Evolutionary conservation across 257 asterid genomes (phyloP), one percentile per base, ranked within the genome.

Genomic region (Nicotiana otophora): DNA sequence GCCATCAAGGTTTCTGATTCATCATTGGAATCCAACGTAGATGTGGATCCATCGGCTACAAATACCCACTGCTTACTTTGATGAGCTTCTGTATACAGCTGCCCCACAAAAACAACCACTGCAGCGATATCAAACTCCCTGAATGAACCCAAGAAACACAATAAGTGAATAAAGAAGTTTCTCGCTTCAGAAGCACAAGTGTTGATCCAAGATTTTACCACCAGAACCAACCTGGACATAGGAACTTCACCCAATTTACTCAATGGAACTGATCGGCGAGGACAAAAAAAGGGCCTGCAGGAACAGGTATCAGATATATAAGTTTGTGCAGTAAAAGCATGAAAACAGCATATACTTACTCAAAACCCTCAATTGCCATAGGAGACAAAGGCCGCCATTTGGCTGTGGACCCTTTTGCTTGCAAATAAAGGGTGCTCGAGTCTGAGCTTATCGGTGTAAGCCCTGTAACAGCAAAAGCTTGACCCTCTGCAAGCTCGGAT

Each of bases 121-220:
- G 97, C 99, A 62, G 95, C 98, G 75, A 92, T 89, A 85, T 96
- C 99, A 72, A 96, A 94, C 88, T 96, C 99, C 42, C 98, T 94
- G 97, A 48, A 46, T 48, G 82, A 81, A 89, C 31, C 66, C 85
- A 83, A 4, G 76, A 81, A 88, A 80, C 53, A 84, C 72, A 77
- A 72, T 83, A 66, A 79, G 87, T 69, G 19, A 85, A 69, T 51
- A 61, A 51, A 82, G 65, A 77, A 85, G 48, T 46, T 82, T 62
- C 20, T 54, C 11, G 36, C 62, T 75, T 51, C 80, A 39, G 12
- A 63, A 79, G 86, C 46, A n/a, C 83, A 81, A 69, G 75, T 55
- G 81, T 68, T 64, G 86, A 80, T 69, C 54, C 65, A 79, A 28
- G 77, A 72, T 60, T 62, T 57, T 76, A 76, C 61, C 34, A 78